Percentiles rank a stretch among this genome's conserved stretches.
These are phyloP conservation scores for Talaromyces liani DNA, from an alignment of 495 filamentous ascomycete genomes.

Conservation along the genomic window DNA sequence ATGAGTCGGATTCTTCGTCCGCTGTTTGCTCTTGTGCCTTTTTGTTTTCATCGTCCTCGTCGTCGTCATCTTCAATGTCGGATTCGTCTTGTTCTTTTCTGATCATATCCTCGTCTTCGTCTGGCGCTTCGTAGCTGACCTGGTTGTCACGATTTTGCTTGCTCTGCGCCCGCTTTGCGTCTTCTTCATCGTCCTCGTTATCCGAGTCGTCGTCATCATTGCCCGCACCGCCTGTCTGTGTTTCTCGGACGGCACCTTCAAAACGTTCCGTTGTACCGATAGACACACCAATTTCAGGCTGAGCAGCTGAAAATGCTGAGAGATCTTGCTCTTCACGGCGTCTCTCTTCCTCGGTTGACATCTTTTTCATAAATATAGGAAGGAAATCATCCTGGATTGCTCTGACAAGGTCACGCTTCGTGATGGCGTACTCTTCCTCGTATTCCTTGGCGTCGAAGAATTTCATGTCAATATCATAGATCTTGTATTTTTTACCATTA, in stretches of 20 bases:
- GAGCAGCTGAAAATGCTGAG: conserved; percentile 52
- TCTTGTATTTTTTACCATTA: conserved; percentile 62
- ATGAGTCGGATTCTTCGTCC: conserved; percentile 22
- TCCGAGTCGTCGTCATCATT: conserved; percentile 61
- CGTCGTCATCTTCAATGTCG: conserved; percentile 40
- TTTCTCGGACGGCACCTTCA: conserved; percentile 28
- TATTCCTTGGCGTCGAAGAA: conserved; percentile 86
- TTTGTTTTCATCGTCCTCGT: conserved; percentile 30
- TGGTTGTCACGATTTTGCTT: conserved; percentile 67
- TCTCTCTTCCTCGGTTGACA: conserved; percentile 71
- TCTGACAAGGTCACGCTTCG: conserved; percentile 61
- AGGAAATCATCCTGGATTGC: conserved; percentile 78
- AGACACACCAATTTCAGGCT: conserved; percentile 76
- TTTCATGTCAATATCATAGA: conserved; percentile 71
- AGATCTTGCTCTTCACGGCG: conserved; percentile 58
- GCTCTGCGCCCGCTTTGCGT: conserved; percentile 75
- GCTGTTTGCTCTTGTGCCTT: conserved; percentile 12
- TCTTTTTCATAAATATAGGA: conserved; percentile 55
- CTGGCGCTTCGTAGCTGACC: conserved; percentile 81
- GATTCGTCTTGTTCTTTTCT: conserved; percentile 35
- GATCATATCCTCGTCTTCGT: conserved; percentile 81
- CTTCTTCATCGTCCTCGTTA: conserved; percentile 72
- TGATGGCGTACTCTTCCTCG: conserved; percentile 74
- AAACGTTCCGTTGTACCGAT: conserved; percentile 56
- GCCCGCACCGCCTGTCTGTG: conserved; percentile 34